Evolutionary conservation across 495 filamentous ascomycete species (phyloP).

Genomic region (Copromyces sp.): DNA sequence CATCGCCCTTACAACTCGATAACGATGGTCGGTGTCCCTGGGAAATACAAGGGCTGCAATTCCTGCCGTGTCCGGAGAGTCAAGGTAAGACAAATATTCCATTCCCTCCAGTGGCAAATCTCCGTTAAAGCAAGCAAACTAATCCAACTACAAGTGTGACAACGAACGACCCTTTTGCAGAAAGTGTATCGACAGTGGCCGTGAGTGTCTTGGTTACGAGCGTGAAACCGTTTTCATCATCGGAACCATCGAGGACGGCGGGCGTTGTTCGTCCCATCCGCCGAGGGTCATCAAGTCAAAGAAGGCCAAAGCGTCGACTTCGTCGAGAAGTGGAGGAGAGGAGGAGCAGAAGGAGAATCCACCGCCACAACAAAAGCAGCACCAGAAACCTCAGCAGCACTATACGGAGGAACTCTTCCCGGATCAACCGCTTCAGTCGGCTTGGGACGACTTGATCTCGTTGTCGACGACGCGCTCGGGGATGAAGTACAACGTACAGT

Average conservation of each 20-base stretch:
- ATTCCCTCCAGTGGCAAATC: neutral
- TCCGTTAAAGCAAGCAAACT: neutral
- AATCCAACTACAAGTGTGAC: slow-evolving; percentile 32
- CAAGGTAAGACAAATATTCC: slow-evolving; percentile 14
- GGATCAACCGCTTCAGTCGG: slow-evolving; percentile 27
- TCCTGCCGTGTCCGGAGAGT: slow-evolving; percentile 33
- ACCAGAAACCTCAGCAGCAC: neutral
- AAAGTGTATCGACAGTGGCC: slow-evolving; percentile 53
- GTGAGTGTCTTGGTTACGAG: slow-evolving; percentile 54
- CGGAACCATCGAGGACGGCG: slow-evolving; percentile 32
- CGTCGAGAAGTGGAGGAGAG: slow-evolving; percentile 2
- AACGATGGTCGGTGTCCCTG: slow-evolving; percentile 30
- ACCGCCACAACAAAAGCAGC: neutral
- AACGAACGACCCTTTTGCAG: slow-evolving; percentile 53
- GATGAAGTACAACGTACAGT: slow-evolving; percentile 21
- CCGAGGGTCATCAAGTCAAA: slow-evolving; percentile 29
- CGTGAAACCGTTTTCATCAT: slow-evolving; percentile 42
- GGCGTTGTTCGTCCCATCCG: slow-evolving; percentile 37
- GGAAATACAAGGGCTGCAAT: slow-evolving; percentile 40
- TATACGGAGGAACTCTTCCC: slow-evolving; percentile 16
- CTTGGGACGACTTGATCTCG: slow-evolving; percentile 31
- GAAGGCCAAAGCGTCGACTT: slow-evolving; percentile 12
- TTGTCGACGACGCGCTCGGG: slow-evolving; percentile 15
- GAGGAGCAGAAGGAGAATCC: neutral
- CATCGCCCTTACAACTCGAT: neutral